phyloP scores from a whole-genome alignment of 352 stramenopile genomes.

The Bremia lactucae region DNA sequence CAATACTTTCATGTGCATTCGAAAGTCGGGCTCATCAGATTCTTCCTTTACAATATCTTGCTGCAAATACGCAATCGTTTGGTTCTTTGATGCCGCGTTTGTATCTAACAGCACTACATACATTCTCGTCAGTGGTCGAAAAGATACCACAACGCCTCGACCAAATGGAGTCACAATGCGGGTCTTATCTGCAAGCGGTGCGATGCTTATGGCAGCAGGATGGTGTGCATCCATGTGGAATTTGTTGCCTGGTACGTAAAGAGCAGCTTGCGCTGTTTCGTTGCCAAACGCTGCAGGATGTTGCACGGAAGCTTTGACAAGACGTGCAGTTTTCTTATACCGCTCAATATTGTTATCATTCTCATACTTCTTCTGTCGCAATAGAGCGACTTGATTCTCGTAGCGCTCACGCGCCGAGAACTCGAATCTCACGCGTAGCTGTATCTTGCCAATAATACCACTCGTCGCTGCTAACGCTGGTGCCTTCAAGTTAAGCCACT shows the following conservation, averaged over 20 bases:
- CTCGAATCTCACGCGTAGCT: constrained; percentile 51
- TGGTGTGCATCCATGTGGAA: constrained; percentile 58
- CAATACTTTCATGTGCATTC: constrained; percentile 69
- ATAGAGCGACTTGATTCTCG: constrained; percentile 26
- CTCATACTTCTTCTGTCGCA: constrained; percentile 46
- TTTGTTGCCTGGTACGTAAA: constrained; percentile 71
- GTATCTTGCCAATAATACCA: constrained; percentile 29
- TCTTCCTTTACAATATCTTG: constrained; percentile 61
- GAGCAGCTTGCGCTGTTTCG: constrained; percentile 30
- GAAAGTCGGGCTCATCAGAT: constrained; percentile 43
- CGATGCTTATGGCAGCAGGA: constrained; percentile 46
- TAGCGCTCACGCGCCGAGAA: constrained; percentile 35
- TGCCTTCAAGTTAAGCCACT: constrained; percentile 43
- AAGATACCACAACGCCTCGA: constrained; percentile 56
- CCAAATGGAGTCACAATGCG: constrained; percentile 69
- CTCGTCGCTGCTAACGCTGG: constrained; percentile 17
- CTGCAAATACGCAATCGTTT: constrained; percentile 59
- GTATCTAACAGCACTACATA: constrained; percentile 75
- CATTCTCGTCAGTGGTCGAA: constrained; percentile 61
- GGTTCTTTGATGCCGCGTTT: constrained; percentile 40
- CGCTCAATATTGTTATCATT: constrained; percentile 53
- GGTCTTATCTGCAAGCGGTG: constrained; percentile 61
- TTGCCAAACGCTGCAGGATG: constrained; percentile 67
- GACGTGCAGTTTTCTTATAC: constrained; percentile 44
- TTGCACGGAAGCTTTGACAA: constrained; percentile 33